Base-by-base conservation (phyloP, 1,284 basidiomycete genomes). In the Malassezia sp. region DNA sequence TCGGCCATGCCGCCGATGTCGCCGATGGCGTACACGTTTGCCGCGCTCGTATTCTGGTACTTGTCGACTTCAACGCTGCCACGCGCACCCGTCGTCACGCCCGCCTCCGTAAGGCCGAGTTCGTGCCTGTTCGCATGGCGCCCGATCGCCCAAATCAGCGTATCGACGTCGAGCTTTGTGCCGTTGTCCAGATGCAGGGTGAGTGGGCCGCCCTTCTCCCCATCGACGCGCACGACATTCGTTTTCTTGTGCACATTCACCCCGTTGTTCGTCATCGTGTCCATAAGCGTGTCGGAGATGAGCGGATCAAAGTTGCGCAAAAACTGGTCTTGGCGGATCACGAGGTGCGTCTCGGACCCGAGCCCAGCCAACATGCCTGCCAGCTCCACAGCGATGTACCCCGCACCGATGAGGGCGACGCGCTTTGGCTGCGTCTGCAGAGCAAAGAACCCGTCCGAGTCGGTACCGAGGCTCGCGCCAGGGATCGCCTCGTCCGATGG, bases 371-470 rank as follows among this genome's bases (percentile, higher is more conserved):
- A 59, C 24, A 71, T 59, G 36, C 63, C 64, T 9, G 65, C 67
- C 9, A 74, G 54, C 53, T 97, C 91, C 56, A 96, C 85, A 18
- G 88, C 87, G 61, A 97, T 97, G 73, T 97, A 97, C 4, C 91
- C 91, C 15, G 91, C 91, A 39, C 91, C 91, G 30, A 95, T 82
- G 49, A 97, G 84, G 2, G 83, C 89, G 24, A 93, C 89, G 46
- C 88, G 80, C 72, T 84, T 86, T 11, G 91, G 91, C 72, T 93
- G 87, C 52, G 84, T 77, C 60, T 80, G 79, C 36, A 97, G 79
- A 33, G 81, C 86, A 65, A 99, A 99, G 77, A 97, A 99, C 9
- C 88, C 89, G 71, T 99, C 93, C 17, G 87, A 93, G 72, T 82
- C 76, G 62, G 88, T 90, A 32, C 89, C 93, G 48, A 89, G 79